Percentiles rank a stretch among this genome's conserved stretches.
Evolutionary conservation across 495 filamentous ascomycete genomes (phyloP).

Genomic region (Schizothecium vesticola): DNA sequence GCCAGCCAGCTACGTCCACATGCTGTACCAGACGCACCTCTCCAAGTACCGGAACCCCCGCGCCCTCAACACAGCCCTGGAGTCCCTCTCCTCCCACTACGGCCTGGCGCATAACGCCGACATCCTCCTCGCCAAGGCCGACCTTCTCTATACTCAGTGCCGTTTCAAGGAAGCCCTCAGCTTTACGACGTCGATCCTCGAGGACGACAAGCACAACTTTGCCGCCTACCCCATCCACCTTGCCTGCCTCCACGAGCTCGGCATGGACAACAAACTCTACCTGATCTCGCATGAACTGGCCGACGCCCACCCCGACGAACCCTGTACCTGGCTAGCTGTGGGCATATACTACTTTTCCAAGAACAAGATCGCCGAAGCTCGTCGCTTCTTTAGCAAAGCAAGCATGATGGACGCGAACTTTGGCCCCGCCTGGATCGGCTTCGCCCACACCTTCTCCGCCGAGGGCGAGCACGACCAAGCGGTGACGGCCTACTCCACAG

Average conservation of each 20-base stretch:
- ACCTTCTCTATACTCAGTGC: constrained; percentile 91
- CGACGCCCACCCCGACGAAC: constrained; percentile 84
- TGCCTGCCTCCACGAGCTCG: constrained; percentile 84
- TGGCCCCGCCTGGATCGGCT: constrained; percentile 97
- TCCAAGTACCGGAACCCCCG: constrained; percentile 91
- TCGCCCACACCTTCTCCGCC: constrained; percentile 99
- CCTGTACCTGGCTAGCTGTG: constrained; percentile 87
- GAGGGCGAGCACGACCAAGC: constrained; percentile 99
- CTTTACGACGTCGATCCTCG: constrained; percentile 76
- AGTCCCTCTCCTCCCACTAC: constrained; percentile 89
- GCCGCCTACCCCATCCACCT: constrained; percentile 84
- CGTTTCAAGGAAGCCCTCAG: constrained; percentile 80
- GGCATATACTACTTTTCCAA: constrained; percentile 92
- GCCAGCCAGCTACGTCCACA: constrained; percentile 86
- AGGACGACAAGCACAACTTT: constrained; percentile 81
- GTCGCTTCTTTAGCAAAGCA: constrained; percentile 94
- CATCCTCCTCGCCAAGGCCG: constrained; percentile 84
- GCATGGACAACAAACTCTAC: constrained; percentile 81
- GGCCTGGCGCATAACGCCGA: constrained; percentile 84
- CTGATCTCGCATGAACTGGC: constrained; percentile 91
- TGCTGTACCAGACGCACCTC: constrained; percentile 93
- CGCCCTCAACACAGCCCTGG: constrained; percentile 78
- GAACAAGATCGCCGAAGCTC: constrained; percentile 83
- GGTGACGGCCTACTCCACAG: constrained; percentile 95
- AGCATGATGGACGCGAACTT: constrained; percentile 97